Evolutionary conservation across 2,329 filamentous ascomycete species (phyloP).

Genomic region (Diaporthe vexans): DNA sequence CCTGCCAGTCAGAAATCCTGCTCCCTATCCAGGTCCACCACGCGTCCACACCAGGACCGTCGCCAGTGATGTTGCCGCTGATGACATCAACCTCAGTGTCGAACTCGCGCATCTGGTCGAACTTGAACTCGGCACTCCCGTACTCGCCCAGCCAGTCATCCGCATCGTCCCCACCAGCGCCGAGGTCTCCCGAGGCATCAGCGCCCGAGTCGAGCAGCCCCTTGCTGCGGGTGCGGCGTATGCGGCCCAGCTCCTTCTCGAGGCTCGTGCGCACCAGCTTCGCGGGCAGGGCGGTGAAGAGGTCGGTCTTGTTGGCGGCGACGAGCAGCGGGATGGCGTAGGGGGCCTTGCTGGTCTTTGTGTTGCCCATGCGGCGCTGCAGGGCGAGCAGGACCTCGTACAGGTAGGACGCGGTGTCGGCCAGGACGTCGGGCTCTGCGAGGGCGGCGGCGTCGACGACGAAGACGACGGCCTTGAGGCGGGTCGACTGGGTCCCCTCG

Average conservation of each 20-base stretch:
- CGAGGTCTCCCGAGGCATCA: conserved; percentile 65
- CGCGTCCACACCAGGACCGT: conserved; percentile 79
- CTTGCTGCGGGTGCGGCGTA: conserved; percentile 82
- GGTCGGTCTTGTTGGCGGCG: conserved; percentile 94
- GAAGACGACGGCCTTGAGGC: conserved; percentile 83
- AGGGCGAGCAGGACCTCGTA: conserved; percentile 89
- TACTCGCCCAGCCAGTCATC: conserved; percentile 89
- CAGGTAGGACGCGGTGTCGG: conserved; percentile 84
- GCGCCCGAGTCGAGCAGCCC: conserved; percentile 86
- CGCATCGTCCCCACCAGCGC: conserved; percentile 77
- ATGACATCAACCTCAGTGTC: conserved; percentile 83
- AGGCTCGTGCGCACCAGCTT: conserved; percentile 80
- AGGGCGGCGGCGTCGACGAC: conserved; percentile 87
- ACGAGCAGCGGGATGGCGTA: conserved; percentile 81
- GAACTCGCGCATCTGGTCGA: conserved; percentile 86
- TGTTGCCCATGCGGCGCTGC: conserved; percentile 72
- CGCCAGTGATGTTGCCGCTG: conserved; percentile 78
- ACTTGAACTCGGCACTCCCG: conserved; percentile 82
- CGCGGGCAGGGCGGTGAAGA: conserved; percentile 92
- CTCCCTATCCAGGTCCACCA: conserved; percentile 95
- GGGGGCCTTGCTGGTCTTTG: conserved; percentile 63
- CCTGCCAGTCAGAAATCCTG: conserved; percentile 66
- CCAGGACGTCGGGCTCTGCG: conserved; percentile 70
- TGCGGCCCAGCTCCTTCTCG: conserved; percentile 84
- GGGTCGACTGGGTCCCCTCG: conserved; percentile 52